Base-by-base conservation (phyloP, 1,139 yeast genomes). In the Debaryomyces coudertii region DNA sequence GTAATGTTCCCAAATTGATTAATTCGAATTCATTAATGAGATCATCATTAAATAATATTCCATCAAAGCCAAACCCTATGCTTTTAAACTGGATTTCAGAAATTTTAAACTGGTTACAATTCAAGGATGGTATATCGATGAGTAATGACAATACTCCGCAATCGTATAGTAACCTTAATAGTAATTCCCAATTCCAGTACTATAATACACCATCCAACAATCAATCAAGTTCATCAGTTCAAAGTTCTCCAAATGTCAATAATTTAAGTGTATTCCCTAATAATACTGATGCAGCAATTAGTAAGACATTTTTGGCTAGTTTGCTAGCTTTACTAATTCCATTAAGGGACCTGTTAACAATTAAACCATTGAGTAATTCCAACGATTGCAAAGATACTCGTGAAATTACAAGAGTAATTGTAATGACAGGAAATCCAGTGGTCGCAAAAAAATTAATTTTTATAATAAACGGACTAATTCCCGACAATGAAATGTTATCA, bases 371-470 rank as follows among this genome's bases (percentile, higher is more conserved):
- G 43, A 48, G 50, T 33, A 58, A 61, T 37, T 53, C 53, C 9
- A 47, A 51, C 14, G 51, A 52, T 5, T 41, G 27, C 36, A 47
- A 36, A 11, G 46, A 53, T 16, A 46, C 55, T 1, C 63, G 66
- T 28, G 77, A 73, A 41, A 58, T 72, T 2, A 68, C 79, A 4
- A 67, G 86, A 44, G 68, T 82, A 0, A 82, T 81, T 3, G 68
- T 82, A 4, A 73, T 80, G 78, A 81, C 87, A 0, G 80, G 83
- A 5, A 82, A 82, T 53, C 81, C 83, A 18, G 77, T 77, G 24
- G 84, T 82, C 7, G 85, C 87, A 0, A 82, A 81, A 53, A 81
- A 80, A 56, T 63, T 82, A 47, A 65, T 82, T 0, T 82, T 80
- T 48, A 77, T 82, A 7, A 53, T 82, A 12, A 73, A 80, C 47